These are phyloP conservation scores for Pseudopyrenochaeta lycopersici DNA, from an alignment of 2,329 filamentous ascomycete species.

Conservation along the genomic window DNA sequence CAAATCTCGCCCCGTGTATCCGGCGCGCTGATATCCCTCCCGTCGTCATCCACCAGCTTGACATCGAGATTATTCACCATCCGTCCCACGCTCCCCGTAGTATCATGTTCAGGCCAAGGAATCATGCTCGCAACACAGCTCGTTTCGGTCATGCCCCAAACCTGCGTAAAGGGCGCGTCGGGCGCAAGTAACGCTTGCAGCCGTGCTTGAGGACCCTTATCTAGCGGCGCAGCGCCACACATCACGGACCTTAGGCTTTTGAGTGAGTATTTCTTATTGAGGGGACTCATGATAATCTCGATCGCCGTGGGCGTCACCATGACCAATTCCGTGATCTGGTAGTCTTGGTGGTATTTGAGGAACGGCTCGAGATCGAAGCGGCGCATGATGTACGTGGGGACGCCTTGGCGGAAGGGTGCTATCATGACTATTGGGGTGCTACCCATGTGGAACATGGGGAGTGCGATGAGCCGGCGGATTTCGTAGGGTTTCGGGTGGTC, in stretches of 20 bases:
- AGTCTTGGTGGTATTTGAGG: conserved; percentile 53
- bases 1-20: conserved; percentile 19
- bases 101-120: conserved; percentile 47
- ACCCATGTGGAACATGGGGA: conserved; percentile 60
- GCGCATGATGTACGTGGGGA: conserved; percentile 26
- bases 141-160: conserved; percentile 57
- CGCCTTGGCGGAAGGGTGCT: conserved; percentile 19
- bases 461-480: conserved; percentile 41
- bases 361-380: conserved; percentile 50
- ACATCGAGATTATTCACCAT: conserved; percentile 19
- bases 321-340: conserved; percentile 57
- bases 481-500: conserved; percentile 48
- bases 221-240: conserved; percentile 66
- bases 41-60: conserved; percentile 23
- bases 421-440: conserved; percentile 21
- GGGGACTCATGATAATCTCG: conserved; percentile 40
- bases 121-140: conserved; percentile 48
- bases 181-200: conserved; percentile 53
- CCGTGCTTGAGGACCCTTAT: conserved; percentile 55
- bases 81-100: conserved; percentile 52
- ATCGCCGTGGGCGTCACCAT: conserved; percentile 50
- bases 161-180: conserved; percentile 55
- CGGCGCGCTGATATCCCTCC: conserved; percentile 9
- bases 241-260: conserved; percentile 61
- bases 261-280: conserved; percentile 56